Percentiles rank a stretch among this genome's conserved stretches.
phyloP scores from a whole-genome alignment of 768 basidiomycete genomes.

The Termitomyces sp. region DNA sequence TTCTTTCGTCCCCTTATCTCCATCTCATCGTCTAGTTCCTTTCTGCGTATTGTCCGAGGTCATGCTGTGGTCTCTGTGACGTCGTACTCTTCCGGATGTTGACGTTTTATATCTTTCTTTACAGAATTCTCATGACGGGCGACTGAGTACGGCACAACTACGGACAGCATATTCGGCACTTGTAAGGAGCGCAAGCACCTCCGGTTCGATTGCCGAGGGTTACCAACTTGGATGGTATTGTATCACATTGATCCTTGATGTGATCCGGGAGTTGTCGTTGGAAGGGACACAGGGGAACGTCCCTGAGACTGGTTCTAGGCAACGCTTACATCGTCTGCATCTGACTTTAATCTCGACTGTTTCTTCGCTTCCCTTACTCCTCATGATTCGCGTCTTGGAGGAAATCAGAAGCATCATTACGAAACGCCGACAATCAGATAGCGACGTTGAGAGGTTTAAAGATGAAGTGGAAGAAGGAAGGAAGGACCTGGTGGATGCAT shows the following conservation, averaged over 20 bases:
- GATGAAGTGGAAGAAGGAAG: slow-evolving; percentile 13
- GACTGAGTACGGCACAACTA: slow-evolving; percentile 60
- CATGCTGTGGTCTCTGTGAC: neutral
- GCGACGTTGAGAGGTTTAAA: slow-evolving; percentile 11
- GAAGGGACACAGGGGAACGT: slow-evolving; percentile 18
- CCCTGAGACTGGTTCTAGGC: slow-evolving; percentile 11
- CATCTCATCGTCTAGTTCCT: neutral
- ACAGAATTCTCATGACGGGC: slow-evolving; percentile 61
- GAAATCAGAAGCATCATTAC: slow-evolving; percentile 35
- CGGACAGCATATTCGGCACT: slow-evolving; percentile 72
- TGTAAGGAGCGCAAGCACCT: slow-evolving; percentile 52
- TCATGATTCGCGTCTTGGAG: slow-evolving; percentile 53
- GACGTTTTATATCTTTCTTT: slow-evolving; percentile 5
- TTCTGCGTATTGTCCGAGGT: neutral
- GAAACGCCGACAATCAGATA: slow-evolving; percentile 19
- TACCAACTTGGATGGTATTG: slow-evolving; percentile 65
- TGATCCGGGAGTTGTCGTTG: slow-evolving; percentile 30
- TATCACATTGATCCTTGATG: slow-evolving; percentile 48
- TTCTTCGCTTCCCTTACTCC: slow-evolving; percentile 50
- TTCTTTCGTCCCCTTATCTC: slow-evolving; percentile 1
- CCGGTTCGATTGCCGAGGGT: slow-evolving; percentile 19
- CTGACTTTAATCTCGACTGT: slow-evolving; percentile 62
- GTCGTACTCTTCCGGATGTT: slow-evolving; percentile 1
- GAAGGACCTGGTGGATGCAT: slow-evolving; percentile 46
- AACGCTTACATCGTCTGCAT: slow-evolving; percentile 49